Percentiles rank a stretch among this genome's conserved stretches.
Evolutionary conservation across 2,329 filamentous ascomycete genomes (phyloP).

Genomic region (Xylogone sp.): DNA sequence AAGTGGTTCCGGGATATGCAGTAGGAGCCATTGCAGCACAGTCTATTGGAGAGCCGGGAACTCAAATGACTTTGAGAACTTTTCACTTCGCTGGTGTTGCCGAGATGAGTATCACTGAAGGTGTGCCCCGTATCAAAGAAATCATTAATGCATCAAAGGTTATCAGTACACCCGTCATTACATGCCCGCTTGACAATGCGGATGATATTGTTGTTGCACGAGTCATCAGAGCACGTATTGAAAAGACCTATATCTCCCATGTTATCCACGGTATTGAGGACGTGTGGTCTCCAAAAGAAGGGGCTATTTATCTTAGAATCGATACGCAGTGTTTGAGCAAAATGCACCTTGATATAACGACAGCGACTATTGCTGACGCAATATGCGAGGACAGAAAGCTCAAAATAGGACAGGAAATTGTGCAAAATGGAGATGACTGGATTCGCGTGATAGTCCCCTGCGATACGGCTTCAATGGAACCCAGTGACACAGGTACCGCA

Average conservation of each 20-base stretch:
- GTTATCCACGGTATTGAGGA: constrained; percentile 79
- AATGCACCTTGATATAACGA: constrained; percentile 75
- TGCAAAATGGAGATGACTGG: constrained; percentile 57
- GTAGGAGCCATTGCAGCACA: constrained; percentile 96
- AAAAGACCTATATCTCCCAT: constrained; percentile 89
- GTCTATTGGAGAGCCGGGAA: constrained; percentile 96
- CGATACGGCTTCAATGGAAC: constrained; percentile 42
- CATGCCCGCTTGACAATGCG: constrained; percentile 76
- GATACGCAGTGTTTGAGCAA: constrained; percentile 75
- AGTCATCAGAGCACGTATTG: constrained; percentile 87
- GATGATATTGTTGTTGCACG: constrained; percentile 74
- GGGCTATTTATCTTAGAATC: constrained; percentile 76
- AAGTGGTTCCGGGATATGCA: constrained; percentile 90
- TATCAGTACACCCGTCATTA: constrained; percentile 93
- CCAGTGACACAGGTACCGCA: constrained; percentile 11
- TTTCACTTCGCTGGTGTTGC: constrained; percentile 99
- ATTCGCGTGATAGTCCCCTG: constrained; percentile 62
- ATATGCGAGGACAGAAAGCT: constrained; percentile 82
- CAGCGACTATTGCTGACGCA: constrained; percentile 68
- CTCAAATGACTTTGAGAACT: constrained; percentile 98
- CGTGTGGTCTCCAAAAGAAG: constrained; percentile 74
- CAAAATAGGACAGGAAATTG: constrained; percentile 64
- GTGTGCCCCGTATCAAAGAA: constrained; percentile 99
- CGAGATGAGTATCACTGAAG: constrained; percentile 98
- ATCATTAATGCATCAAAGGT: constrained; percentile 97